Evolutionary conservation across 2,329 filamentous ascomycete species (phyloP).

Genomic region (Colletotrichum sp.): DNA sequence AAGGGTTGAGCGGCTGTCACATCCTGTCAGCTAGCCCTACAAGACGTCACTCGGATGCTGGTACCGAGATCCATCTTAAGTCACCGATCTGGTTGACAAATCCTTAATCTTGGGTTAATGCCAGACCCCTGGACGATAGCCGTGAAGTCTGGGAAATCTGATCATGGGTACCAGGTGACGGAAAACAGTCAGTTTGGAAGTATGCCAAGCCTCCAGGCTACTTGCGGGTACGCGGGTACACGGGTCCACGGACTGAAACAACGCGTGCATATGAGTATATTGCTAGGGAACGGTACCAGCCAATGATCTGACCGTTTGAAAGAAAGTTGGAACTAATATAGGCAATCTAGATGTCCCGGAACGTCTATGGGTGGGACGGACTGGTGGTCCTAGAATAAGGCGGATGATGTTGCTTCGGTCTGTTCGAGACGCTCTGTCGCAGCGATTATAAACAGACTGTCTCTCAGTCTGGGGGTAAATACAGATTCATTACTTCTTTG

Average conservation of each 20-base stretch:
- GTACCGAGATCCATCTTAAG: not conserved
- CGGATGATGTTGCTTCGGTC: not conserved
- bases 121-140: not conserved
- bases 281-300: not conserved
- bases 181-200: not conserved
- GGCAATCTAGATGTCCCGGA: not conserved
- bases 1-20: not conserved
- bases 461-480: not conserved
- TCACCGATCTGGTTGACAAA: not conserved
- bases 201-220: not conserved
- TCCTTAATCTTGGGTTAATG: not conserved
- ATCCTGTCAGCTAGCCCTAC: not conserved
- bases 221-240: not conserved
- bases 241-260: not conserved
- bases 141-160: not conserved
- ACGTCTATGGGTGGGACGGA: not conserved
- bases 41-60: not conserved
- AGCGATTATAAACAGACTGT: not conserved
- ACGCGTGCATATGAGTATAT: not conserved
- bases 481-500: not conserved
- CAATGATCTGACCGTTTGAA: not conserved
- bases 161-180: not conserved
- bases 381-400: not conserved
- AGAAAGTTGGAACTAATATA: not conserved
- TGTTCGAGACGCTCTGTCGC: not conserved